A percentile compares a stretch with the other conserved stretches of the same genome.
Conservation (phyloP, 768 basidiomycete genomes). For the Leccinum obscurum region DNA sequence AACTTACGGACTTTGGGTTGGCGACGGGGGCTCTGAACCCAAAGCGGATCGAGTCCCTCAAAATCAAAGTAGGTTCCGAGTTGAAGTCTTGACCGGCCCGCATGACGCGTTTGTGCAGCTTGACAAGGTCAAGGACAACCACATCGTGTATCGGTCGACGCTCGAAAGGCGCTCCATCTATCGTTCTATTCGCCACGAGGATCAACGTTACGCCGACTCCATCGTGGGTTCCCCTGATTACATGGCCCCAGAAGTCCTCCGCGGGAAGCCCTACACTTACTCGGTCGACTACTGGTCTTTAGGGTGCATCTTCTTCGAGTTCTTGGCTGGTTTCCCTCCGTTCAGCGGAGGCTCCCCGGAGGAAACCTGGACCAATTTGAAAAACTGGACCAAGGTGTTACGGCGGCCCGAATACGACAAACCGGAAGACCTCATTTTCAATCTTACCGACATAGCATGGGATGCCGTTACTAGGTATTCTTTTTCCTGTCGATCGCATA, state of each 20-base stretch:
- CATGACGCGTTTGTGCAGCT: constrained; percentile 51
- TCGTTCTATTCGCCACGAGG: constrained; percentile 85
- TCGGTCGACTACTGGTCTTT: constrained; percentile 99
- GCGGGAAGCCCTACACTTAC: constrained; percentile 93
- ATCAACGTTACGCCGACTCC: constrained; percentile 93
- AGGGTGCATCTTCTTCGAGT: constrained; percentile 98
- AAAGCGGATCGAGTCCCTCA: constrained; percentile 89
- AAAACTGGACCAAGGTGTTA: constrained; percentile 94
- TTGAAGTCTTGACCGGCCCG: background rate
- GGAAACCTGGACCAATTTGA: constrained; percentile 98
- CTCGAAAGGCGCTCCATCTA: constrained; percentile 94
- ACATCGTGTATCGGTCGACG: constrained; percentile 86
- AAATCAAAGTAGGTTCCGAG: constrained; percentile 67
- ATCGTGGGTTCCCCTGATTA: constrained; percentile 99
- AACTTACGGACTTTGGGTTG: constrained; percentile 95
- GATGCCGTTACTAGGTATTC: constrained; percentile 83
- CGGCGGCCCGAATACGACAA: constrained; percentile 94
- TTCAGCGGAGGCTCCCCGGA: constrained; percentile 95
- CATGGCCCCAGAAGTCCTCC: constrained; percentile 93
- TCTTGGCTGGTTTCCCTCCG: constrained; percentile 94
- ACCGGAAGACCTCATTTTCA: constrained; percentile 96
- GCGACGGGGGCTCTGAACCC: constrained; percentile 97
- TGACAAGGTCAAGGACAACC: constrained; percentile 94
- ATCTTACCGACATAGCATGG: constrained; percentile 92
- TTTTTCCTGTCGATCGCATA: background rate